Base-by-base conservation (phyloP, 441 rosid species). In the Flueggea neowawraea region DNA sequence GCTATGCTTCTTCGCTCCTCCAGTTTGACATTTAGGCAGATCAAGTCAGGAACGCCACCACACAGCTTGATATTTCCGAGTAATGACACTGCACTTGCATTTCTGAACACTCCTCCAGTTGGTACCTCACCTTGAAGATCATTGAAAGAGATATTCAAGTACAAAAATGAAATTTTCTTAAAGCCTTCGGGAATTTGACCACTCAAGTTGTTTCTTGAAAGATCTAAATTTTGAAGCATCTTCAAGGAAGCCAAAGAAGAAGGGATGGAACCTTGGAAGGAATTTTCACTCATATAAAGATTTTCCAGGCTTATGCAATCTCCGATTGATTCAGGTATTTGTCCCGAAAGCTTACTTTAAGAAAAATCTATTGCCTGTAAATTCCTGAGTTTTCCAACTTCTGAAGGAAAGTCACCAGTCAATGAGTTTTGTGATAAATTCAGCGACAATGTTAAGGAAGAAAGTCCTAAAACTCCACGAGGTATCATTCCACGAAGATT, bases 91-190 rank as follows among this genome's bases (percentile, higher is more conserved):
- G 68, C 64, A 2, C 55, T 57, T 5, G 54, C 41, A 22, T 67
- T 67, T n/a, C 17, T 6, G 5, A 58, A 72, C 31, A 55, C 53
- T 28, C 75, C 65, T 9, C 31, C 57, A 2, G 55, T 54, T 10
- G 69, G 72, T 28, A 67, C 62, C 51, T 62, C 31, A 0, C 72
- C 69, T 0, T 56, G 15, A 5, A 72, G 59, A 28, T 49, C 17
- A 60, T 73, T 68, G 58, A 68, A 63, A 48, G 76, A 73, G 9
- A 51, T 36, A 32, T 73, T 68, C 52, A 51, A 17, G 12, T 48
- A 45, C 41, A 57, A 31, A 17, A 73, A 39, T 49, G 6, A 12
- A 0, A 33, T 16, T 0, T 0, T 32, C 69, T 7, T 41, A 6
- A 65, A 31, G 12, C 12, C 13, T 32, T 32, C 11, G 14, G 69